Evolutionary conservation across 176 grass and related monocot genomes (phyloP).

Genomic region (Oryza glaberrima): DNA sequence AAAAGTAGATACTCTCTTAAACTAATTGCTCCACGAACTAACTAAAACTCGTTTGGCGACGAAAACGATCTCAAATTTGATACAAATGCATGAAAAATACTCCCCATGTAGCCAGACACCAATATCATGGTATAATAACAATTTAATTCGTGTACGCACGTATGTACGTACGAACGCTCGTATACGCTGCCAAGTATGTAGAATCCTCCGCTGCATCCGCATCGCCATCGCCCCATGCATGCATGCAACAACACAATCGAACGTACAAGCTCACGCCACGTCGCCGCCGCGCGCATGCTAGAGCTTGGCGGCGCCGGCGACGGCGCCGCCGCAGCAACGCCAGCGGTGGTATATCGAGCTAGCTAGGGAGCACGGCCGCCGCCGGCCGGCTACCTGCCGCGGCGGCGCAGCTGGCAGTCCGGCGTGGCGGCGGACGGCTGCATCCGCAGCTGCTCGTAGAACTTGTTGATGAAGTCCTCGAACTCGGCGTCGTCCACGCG

Average conservation of each 20-base stretch:
- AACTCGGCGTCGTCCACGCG: slow-evolving; percentile 70
- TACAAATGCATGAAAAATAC: not conserved
- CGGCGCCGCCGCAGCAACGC: no score
- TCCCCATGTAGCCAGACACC: not conserved
- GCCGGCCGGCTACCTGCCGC: not conserved
- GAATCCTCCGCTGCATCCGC: not conserved
- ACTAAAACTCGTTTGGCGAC: not conserved
- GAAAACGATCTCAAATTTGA: not conserved
- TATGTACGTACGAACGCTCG: not conserved
- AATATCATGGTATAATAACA: not conserved
- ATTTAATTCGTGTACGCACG: not conserved
- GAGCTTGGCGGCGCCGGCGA: no score
- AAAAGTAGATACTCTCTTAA: no score
- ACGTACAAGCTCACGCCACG: not conserved
- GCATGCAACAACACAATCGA: not conserved
- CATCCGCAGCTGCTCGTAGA: slow-evolving; percentile 85
- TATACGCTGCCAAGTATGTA: not conserved
- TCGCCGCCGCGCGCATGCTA: not conserved
- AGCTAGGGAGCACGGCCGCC: no score
- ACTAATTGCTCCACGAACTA: not conserved
- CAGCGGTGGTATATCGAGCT: not conserved
- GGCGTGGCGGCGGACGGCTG: slow-evolving; percentile 62
- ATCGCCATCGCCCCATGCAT: slow-evolving; percentile 7
- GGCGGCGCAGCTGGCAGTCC: slow-evolving; percentile 25
- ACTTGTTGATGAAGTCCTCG: slow-evolving; percentile 87